Base-by-base conservation (phyloP, 768 basidiomycete genomes). In the Polyporus arcularius region DNA sequence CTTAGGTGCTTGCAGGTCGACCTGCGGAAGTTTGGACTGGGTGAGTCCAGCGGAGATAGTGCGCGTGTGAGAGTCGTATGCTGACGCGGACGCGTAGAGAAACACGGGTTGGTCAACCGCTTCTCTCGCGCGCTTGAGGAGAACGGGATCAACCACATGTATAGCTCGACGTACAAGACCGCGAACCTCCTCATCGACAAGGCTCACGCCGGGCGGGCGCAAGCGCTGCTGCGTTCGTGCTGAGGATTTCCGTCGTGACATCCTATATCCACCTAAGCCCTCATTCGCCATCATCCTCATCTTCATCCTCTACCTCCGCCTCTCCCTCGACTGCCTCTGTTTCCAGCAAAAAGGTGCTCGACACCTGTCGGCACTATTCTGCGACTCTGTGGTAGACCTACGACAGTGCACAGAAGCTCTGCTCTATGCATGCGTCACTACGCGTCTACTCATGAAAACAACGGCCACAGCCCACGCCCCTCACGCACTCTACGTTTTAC, bases 131-230 rank as follows among this genome's bases (percentile, higher is more conserved):
- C 90, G 21, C 81, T 92, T 12, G 87, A 88, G 58, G 79, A 83
- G 64, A 87, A 87, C 66, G 83, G 84, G 11, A 87, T 93, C 70
- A 89, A 91, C 74, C 89, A 91, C 69, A 88, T 92, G 83, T 92
- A 92, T 70, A 88, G 86, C 58, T 90, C 89, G 46, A 91, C 90
- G n/a, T 88, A 85, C 70, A 89, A 89, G 74, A 89, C 88, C 6
- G 90, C 90, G 57, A 92, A 93, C 72, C 72, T 93, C 35, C 76
- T 92, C 66, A 89, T 92, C 66, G 79, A 85, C 59, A 86, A 82
- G 77, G 76, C 72, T 64, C 79, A 87, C 59, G 82, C 85, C 7
- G 71, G 73, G 39, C 82, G 82, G 43, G 87, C 87, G 16, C 82
- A 82, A 62, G 77, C 81, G 35, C 75, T 90, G 18, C 74, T 90